Evolutionary conservation across 176 grass and related monocot genomes (phyloP).

Genomic region (Neostapfia colusana): DNA sequence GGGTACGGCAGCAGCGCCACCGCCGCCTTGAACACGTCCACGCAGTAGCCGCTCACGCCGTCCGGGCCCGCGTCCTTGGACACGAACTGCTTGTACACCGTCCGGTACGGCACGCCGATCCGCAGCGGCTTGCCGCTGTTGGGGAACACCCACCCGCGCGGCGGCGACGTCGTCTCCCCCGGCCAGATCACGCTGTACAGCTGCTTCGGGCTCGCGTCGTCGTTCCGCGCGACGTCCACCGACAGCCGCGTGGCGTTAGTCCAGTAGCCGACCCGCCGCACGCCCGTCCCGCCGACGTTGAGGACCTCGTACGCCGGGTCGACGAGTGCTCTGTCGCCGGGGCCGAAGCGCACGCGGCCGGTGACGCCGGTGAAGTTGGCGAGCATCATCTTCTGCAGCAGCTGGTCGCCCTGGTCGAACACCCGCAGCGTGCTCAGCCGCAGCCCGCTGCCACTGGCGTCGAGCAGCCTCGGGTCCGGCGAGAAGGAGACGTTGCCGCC

Average conservation of each 20-base stretch:
- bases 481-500: slow-evolving; percentile 66
- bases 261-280: slow-evolving; percentile 75
- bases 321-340: slow-evolving; percentile 35
- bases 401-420: slow-evolving; percentile 63
- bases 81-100: slow-evolving; percentile 68
- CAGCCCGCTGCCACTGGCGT: slow-evolving; percentile 52
- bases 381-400: slow-evolving; percentile 50
- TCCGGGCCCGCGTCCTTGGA: slow-evolving; percentile 51
- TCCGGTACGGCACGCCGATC: slow-evolving; percentile 81
- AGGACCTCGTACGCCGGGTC: slow-evolving; percentile 72
- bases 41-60: slow-evolving; percentile 75
- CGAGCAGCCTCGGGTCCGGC: slow-evolving; percentile 41
- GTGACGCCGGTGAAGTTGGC: slow-evolving; percentile 77
- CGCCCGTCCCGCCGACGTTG: slow-evolving; percentile 68
- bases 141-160: slow-evolving; percentile 86
- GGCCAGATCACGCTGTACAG: slow-evolving; percentile 80
- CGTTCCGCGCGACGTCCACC: neutral
- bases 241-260: slow-evolving; percentile 46
- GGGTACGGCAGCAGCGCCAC: slow-evolving; percentile 69
- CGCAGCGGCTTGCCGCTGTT: slow-evolving; percentile 69
- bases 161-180: slow-evolving; percentile 55
- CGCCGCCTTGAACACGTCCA: slow-evolving; percentile 90
- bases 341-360: slow-evolving; percentile 52
- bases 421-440: slow-evolving; percentile 47
- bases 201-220: too few species aligned